Base-by-base conservation (phyloP, 148 eudicot species). In the Mesembryanthemum crystallinum region DNA sequence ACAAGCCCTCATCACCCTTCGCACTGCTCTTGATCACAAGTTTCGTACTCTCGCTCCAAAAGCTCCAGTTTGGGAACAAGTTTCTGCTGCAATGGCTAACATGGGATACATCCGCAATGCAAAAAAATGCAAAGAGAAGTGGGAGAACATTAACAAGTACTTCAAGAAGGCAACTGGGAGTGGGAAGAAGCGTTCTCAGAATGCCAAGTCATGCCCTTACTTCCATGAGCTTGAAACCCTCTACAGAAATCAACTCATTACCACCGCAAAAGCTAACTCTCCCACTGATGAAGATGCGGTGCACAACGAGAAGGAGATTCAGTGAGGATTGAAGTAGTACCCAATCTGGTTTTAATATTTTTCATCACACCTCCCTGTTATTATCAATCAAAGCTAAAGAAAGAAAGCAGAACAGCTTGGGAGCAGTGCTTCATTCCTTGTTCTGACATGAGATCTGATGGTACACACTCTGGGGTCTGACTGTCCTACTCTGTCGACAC, bases 121-220 rank as follows among this genome's bases (percentile, higher is more conserved):
- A 17, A 85, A 76, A 73, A 88, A 83, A 35, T 88, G 89, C 64
- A 88, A 76, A 74, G 89, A 86, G 74, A 88, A 88, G 69, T 88
- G 89, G 89, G 85, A 81, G n/a, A 86, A 83, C 69, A 79, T 88
- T 55, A 86, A 84, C 74, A 83, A 88, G 78, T 81, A 81, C 69
- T 86, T 76, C 35, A 84, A 79, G 70, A 81, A 64, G 73, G 77
- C 73, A 5, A 72, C 30, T 3, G 83, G 71, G 67, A 83, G 68
- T 55, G 82, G 77, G 29, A 82, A 67, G 66, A 67, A 74, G 59
- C 74, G 63, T 42, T 75, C 78, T 24, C 79, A 77, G 13, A 68
- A 70, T 76, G 71, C 78, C 35, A 86, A 83, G 72, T 30, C 83
- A 11, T 83, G 90, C 78, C 84, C 84, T 1, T 89, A 87, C 71